Base-by-base conservation (phyloP, 352 stramenopile species). In the Phytophthora citricola region DNA sequence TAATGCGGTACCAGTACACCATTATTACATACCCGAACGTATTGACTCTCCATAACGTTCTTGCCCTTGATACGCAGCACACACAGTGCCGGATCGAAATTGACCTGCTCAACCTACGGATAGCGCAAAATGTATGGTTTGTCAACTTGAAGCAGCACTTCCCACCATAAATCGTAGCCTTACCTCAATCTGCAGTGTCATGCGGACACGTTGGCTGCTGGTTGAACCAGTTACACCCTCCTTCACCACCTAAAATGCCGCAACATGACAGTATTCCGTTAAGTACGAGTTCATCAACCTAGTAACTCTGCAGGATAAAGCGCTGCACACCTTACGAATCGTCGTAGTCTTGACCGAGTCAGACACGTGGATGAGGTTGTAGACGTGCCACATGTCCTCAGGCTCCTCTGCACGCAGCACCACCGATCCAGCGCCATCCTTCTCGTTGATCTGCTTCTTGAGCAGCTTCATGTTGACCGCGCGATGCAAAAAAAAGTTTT, bases 351-450 rank as follows among this genome's bases (percentile, higher is more conserved):
- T 95, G 39, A 99, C 92, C 43, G 87, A 90, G 75, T 99, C 97
- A 14, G 82, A 79, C 44, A 90, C 85, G 68, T 97, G 87, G 39
- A 99, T 97, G 38, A 99, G 82, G 75, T 99, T 99, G 87, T 99
- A 99, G 29, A 97, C 86, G 68, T 99, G 97, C 97, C 97, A 99
- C 80, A 99, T 97, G 76, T 99, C 98, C 76, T 99, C 97, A 4
- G 93, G 79, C 60, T 98, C 97, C 73, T 99, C 95, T 7, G 97
- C 95, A 40, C 93, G 89, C 51, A 99, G 81, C 58, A 96, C 77
- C 20, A 99, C 84, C 11, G 63, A 89, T 24, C 97, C 97, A 49
- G 79, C 90, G 63, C 95, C 95, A 83, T 99, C 96, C 82, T 99
- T 99, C 67, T 94, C 89, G 67, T 79, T 96, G 66, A 98, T 94